Percentiles rank a stretch among this genome's conserved stretches.
Conservation (phyloP, 805 yeast species). For the Yamadazyma olivae region DNA sequence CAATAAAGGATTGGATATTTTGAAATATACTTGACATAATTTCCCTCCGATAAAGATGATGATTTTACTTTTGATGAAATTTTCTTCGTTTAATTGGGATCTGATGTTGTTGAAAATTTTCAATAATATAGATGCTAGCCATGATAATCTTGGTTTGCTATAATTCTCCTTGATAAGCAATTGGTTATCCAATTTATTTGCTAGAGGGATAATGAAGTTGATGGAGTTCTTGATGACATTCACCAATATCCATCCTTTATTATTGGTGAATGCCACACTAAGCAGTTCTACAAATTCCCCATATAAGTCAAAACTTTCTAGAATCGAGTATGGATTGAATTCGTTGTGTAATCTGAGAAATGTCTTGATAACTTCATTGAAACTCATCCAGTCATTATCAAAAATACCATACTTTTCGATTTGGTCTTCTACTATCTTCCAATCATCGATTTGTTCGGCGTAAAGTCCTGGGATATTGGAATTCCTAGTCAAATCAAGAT, state of each 20-base stretch:
- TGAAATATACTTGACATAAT: constrained; percentile 56
- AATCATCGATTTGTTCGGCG: constrained; percentile 2
- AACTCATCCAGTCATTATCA: constrained; percentile 36
- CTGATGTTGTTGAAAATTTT: constrained; percentile 61
- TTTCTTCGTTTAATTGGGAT: constrained; percentile 36
- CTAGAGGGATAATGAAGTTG: constrained; percentile 41
- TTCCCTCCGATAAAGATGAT: constrained; percentile 51
- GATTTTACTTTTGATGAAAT: constrained; percentile 39
- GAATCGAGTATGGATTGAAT: constrained; percentile 49
- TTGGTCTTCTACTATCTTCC: constrained; percentile 3
- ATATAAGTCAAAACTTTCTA: constrained; percentile 54
- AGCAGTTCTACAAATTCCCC: constrained; percentile 46
- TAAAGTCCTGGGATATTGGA: constrained; percentile 5
- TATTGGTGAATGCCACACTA: constrained; percentile 48
- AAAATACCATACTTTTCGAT: background rate
- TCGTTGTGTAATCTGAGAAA: constrained; percentile 49
- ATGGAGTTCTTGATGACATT: constrained; percentile 36
- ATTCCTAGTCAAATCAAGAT: constrained; percentile 10
- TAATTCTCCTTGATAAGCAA: constrained; percentile 40
- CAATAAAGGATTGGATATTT: constrained; percentile 51
- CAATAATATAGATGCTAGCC: constrained; percentile 52
- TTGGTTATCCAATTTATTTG: constrained; percentile 36
- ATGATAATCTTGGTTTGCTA: constrained; percentile 44
- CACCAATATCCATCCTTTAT: constrained; percentile 34
- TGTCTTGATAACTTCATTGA: constrained; percentile 41